Conservation (phyloP, 495 filamentous ascomycete genomes). For the Tuber brumale region DNA sequence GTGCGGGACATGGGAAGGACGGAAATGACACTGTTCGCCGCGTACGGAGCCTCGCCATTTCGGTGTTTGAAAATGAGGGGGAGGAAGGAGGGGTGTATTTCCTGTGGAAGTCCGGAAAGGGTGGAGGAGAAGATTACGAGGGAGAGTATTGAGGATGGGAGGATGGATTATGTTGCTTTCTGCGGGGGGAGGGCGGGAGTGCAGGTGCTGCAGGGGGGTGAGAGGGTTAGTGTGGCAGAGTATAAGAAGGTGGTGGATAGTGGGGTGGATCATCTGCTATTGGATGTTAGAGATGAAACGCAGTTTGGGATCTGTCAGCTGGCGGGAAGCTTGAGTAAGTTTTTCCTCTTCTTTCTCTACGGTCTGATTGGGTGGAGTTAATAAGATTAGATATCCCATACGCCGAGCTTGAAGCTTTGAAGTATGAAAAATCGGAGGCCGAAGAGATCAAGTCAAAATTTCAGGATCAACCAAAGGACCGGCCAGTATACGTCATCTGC, state of each 20-base stretch:
- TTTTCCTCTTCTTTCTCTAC: neutral
- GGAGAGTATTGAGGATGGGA: conserved; percentile 25
- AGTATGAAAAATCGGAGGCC: conserved; percentile 9
- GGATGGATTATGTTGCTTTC: conserved; percentile 25
- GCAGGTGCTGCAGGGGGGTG: conserved; percentile 9
- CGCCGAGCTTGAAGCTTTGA: conserved; percentile 16
- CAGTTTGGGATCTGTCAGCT: conserved; percentile 79
- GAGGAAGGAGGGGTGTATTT: conserved; percentile 61
- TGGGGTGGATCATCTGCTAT: conserved; percentile 7
- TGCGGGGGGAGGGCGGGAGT: conserved; percentile 11
- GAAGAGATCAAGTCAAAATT: conserved; percentile 7
- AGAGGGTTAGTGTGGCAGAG: conserved; percentile 20
- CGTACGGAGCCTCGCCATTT: conserved; percentile 52
- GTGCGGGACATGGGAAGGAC: conserved; percentile 23
- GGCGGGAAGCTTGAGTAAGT: conserved; percentile 56
- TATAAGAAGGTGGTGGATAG: conserved; percentile 16
- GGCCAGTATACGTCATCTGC: conserved; percentile 69
- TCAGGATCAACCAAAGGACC: conserved; percentile 19
- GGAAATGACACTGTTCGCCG: conserved; percentile 44
- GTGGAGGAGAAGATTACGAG: conserved; percentile 38
- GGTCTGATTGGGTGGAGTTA: neutral
- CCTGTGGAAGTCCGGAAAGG: conserved; percentile 55
- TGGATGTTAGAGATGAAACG: conserved; percentile 72
- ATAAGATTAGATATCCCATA: conserved; percentile 21
- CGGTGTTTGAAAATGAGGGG: conserved; percentile 64